Conservation (phyloP, 352 stramenopile species). For the Globisporangium spinosum region DNA sequence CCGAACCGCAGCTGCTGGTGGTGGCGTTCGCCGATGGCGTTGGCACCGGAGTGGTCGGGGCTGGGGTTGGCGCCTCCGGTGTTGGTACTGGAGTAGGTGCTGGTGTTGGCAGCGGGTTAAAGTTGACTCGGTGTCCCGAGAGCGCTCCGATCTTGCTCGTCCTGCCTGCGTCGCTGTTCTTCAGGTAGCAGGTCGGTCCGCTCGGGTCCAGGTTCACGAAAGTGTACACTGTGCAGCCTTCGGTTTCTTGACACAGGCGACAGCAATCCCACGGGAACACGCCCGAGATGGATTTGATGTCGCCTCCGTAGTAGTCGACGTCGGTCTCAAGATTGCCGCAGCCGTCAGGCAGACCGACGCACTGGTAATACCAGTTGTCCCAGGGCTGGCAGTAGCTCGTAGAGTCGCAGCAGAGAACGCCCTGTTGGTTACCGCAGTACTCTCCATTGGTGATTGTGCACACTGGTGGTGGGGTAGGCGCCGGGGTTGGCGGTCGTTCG, state of each 20-base stretch:
- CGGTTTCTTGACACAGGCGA: neutral
- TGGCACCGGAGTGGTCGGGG: neutral
- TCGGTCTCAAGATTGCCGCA: slow-evolving; percentile 23
- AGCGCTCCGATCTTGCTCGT: slow-evolving; percentile 3
- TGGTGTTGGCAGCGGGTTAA: neutral
- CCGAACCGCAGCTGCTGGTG: no score
- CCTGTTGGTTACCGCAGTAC: no score
- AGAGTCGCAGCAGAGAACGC: no score
- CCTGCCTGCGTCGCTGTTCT: slow-evolving; percentile 9
- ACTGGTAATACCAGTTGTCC: slow-evolving; percentile 13
- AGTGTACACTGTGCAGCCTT: slow-evolving; percentile 22
- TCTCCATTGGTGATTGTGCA: no score
- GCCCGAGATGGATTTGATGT: slow-evolving; percentile 14
- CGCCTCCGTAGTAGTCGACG: slow-evolving; percentile 27
- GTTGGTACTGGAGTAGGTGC: neutral
- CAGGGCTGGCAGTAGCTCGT: no score
- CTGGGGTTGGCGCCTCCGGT: neutral
- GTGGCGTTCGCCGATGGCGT: neutral
- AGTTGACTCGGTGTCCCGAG: slow-evolving; percentile 3
- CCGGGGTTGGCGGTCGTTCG: neutral
- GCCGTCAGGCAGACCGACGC: slow-evolving; percentile 14
- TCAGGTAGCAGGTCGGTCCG: slow-evolving; percentile 28
- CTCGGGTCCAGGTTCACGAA: slow-evolving; percentile 21
- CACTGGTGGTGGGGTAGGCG: neutral
- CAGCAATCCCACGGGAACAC: slow-evolving; percentile 13